Evolutionary conservation across 306 rosid genomes (phyloP).

Genomic region (Dicorynia guianensis): DNA sequence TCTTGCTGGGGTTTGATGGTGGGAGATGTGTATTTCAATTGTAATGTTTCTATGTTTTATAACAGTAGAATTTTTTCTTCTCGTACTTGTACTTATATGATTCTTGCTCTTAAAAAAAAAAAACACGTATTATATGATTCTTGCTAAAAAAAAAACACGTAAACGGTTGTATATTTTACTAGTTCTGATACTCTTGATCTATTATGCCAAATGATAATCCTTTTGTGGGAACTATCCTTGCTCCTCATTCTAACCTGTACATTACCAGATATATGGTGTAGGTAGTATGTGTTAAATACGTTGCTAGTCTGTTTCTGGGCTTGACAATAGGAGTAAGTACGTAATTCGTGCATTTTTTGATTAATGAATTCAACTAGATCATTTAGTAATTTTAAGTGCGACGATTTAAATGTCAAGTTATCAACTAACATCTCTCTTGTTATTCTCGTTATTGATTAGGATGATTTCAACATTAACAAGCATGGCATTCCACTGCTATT

Average conservation of each 20-base stretch:
- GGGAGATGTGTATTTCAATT: slow-evolving; percentile 61
- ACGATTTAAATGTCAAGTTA: slow-evolving; percentile 37
- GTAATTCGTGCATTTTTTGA: slow-evolving; percentile 22
- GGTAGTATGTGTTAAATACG: neutral
- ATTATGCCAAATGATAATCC: slow-evolving; percentile 39
- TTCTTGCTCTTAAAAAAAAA: slow-evolving; percentile 50
- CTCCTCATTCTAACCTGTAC: slow-evolving; percentile 2
- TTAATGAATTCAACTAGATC: slow-evolving; percentile 16
- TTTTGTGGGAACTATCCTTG: slow-evolving; percentile 29
- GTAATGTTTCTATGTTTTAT: slow-evolving; percentile 60
- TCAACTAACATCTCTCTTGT: slow-evolving; percentile 35
- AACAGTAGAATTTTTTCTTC: slow-evolving; percentile 54
- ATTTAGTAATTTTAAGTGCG: slow-evolving; percentile 10
- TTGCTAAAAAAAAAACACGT: slow-evolving; percentile 47
- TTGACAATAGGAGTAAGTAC: neutral
- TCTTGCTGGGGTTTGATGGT: slow-evolving; percentile 60
- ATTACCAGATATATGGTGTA: too few relatives aligned
- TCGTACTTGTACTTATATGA: slow-evolving; percentile 40
- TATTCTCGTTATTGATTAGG: slow-evolving; percentile 18
- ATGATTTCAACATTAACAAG: slow-evolving; percentile 26
- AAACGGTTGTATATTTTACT: slow-evolving; percentile 46
- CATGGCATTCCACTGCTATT: slow-evolving; percentile 39
- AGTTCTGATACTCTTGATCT: slow-evolving; percentile 36
- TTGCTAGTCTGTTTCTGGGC: neutral
- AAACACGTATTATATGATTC: slow-evolving; percentile 44